Base-by-base conservation (phyloP, 2,329 filamentous ascomycete genomes). In the Cercospora citrullina region DNA sequence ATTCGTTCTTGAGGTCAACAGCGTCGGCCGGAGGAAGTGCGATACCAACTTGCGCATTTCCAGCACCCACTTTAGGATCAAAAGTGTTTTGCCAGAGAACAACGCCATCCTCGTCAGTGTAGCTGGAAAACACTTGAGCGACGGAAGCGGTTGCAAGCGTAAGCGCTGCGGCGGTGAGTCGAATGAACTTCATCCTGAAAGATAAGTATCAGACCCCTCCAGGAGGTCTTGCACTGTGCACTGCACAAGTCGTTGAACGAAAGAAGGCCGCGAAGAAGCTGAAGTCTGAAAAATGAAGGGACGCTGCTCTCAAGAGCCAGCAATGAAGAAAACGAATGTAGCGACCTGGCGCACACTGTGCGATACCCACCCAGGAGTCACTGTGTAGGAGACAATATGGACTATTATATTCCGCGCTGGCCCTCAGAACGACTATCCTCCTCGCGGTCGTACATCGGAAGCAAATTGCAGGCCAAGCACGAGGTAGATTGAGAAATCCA, bases 11-110 rank as follows among this genome's bases (percentile, higher is more conserved):
- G 63, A 72, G 63, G 30, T 68, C 69, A 9, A 58, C 63, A 84
- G 82, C 23, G 75, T 81, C 71, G 5, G 87, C 73, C 1, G 71
- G 71, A 7, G 73, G 87, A 16, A 89, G 78, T 1, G 84, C 84
- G 62, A 89, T 73, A 73, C 87, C 87, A 60, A 86, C 86, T 33
- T 82, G 84, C 61, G 85, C 81, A 39, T 83, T 82, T 65, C 82
- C 84, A 16, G 75, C 71, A 16, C 81, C 80, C 8, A 80, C 76
- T 5, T 77, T 77, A 63, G 80, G 76, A 39, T 76, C 72, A 39
- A 84, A 81, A 12, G 77, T 80, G 75, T 82, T 86, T 59, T 84
- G 84, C 72, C 84, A 83, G 76, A 87, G 87, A 30, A 77, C 79
- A 71, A 87, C 87, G 21, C 84, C 84, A 9, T 86, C 86, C 30